Conservation (phyloP, 2,329 filamentous ascomycete species). For the Boeremia exigua region DNA sequence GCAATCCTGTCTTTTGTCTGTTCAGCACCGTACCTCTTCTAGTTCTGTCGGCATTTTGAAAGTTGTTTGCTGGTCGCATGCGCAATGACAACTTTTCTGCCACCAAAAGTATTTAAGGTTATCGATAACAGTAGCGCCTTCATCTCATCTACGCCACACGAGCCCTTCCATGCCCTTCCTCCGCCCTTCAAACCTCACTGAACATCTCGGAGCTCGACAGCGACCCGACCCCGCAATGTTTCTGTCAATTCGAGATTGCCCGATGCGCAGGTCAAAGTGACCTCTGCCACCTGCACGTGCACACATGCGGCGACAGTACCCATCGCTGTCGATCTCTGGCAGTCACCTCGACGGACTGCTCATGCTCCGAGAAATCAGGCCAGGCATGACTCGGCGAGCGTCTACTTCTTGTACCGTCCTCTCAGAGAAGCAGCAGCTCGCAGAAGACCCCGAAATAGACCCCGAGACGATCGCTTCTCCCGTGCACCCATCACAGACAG, state of each 20-base stretch:
- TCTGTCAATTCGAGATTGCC: neutral
- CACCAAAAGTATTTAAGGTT: slow-evolving; percentile 30
- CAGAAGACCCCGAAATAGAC: slow-evolving; percentile 42
- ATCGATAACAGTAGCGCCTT: slow-evolving; percentile 40
- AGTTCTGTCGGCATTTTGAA: slow-evolving; percentile 57
- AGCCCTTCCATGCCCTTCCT: slow-evolving; percentile 12
- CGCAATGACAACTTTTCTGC: slow-evolving; percentile 38
- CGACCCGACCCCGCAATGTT: neutral
- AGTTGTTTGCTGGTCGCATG: slow-evolving; percentile 19
- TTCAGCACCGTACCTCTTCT: slow-evolving; percentile 51
- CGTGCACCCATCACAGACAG: slow-evolving; percentile 40
- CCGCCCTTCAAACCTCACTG: neutral
- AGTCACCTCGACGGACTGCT: no score
- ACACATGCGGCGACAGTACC: neutral
- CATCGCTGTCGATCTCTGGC: neutral
- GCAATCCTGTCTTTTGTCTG: neutral
- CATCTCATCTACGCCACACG: neutral
- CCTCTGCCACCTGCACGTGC: neutral
- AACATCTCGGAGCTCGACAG: neutral
- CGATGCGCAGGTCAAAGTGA: no score
- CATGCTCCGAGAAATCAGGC: neutral
- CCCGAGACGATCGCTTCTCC: slow-evolving; percentile 37
- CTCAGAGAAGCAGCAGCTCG: slow-evolving; percentile 11
- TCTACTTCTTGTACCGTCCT: neutral
- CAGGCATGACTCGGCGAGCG: slow-evolving; percentile 8